Percentiles rank a stretch among this genome's conserved stretches.
Conservation (phyloP, 2,329 filamentous ascomycete genomes). For the Furcasterigmium furcatum region DNA sequence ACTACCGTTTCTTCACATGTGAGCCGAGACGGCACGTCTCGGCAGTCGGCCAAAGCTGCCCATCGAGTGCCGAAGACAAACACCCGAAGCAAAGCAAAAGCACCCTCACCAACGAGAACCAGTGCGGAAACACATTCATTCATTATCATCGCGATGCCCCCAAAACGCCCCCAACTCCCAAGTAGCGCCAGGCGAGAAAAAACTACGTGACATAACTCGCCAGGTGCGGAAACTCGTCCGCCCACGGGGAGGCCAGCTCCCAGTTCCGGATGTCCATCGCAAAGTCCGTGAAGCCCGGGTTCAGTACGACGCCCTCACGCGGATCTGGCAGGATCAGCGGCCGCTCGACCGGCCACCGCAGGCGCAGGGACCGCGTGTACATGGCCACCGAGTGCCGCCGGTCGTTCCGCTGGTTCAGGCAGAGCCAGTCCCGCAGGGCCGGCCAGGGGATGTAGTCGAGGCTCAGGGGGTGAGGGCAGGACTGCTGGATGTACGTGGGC, state of each 20-base stretch:
- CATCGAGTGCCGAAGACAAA: no score
- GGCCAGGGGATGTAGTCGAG: slow-evolving; percentile 21
- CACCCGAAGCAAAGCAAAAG: no score
- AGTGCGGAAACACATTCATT: no score
- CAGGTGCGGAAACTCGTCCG: slow-evolving; percentile 17
- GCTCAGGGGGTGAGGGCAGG: slow-evolving; percentile 17
- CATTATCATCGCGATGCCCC: no score
- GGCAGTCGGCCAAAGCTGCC: no score
- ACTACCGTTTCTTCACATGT: no score
- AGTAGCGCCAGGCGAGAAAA: no score
- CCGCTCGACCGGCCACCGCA: slow-evolving; percentile 15
- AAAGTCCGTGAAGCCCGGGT: slow-evolving; percentile 17
- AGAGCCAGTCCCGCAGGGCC: slow-evolving; percentile 17
- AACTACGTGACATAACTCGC: no score
- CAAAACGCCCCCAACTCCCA: no score
- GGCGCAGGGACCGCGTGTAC: slow-evolving; percentile 15
- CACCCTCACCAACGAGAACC: no score
- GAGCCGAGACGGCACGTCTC: no score
- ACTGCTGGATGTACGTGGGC: slow-evolving; percentile 17
- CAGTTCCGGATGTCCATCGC: slow-evolving; percentile 18
- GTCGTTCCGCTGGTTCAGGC: slow-evolving; percentile 13
- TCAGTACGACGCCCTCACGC: slow-evolving; percentile 11
- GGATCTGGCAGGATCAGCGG: slow-evolving; percentile 10
- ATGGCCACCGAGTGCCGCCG: slow-evolving; percentile 17
- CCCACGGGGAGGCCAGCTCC: slow-evolving; percentile 15